Conservation (phyloP, 176 grass and related monocot genomes). For the Metroxylon sagu region DNA sequence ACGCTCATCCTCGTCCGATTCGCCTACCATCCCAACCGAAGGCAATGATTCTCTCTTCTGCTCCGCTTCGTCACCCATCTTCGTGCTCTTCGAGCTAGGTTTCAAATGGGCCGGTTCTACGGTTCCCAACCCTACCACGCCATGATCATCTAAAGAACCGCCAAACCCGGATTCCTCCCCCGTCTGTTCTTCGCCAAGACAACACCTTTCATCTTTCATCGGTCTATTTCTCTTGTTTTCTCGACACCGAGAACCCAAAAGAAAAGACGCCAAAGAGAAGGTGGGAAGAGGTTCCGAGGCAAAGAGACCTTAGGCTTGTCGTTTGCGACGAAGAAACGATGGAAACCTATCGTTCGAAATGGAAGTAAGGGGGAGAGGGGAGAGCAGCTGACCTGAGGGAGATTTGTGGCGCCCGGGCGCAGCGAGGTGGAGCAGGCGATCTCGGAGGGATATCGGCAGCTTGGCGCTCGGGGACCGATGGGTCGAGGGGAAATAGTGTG, state of each 20-base stretch:
- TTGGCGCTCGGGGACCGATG: too few relatives aligned
- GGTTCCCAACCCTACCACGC: constrained; percentile 1
- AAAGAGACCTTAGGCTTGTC: too few relatives aligned
- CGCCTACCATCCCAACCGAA: constrained; percentile 7
- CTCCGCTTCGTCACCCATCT: constrained; percentile 17
- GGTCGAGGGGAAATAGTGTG: too few relatives aligned
- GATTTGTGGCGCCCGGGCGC: too few relatives aligned
- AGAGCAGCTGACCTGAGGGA: too few relatives aligned
- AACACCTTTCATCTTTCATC: not conserved
- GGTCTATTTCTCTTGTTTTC: not conserved
- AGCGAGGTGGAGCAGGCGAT: too few relatives aligned
- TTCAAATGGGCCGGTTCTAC: not conserved
- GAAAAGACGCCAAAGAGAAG: not conserved
- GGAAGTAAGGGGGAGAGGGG: too few relatives aligned
- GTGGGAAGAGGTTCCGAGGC: not conserved
- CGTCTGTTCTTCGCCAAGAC: not conserved
- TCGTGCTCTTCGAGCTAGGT: constrained; percentile 14
- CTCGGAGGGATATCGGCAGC: too few relatives aligned
- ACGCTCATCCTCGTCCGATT: constrained; percentile 41
- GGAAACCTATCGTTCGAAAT: too few relatives aligned
- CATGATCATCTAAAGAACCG: constrained; percentile 8
- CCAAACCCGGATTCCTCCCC: constrained; percentile 2
- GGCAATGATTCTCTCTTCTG: constrained; percentile 10
- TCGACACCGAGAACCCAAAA: not conserved
- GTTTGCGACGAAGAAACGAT: too few relatives aligned